phyloP scores from a whole-genome alignment of 352 stramenopile genomes.

The Stephanocyclus meneghinianus region DNA sequence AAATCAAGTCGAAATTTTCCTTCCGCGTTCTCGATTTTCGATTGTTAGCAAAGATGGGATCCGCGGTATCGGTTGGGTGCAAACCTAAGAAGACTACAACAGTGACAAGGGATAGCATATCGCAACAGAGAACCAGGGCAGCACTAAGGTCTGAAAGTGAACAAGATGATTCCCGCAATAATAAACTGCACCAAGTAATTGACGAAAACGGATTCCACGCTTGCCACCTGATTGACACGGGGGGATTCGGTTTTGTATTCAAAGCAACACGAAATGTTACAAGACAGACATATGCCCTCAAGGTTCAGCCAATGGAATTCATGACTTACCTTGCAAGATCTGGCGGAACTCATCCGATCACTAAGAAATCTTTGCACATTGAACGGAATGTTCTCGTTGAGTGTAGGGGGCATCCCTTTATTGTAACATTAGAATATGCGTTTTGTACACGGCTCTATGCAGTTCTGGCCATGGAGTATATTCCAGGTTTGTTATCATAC shows the following conservation, averaged over 20 bases:
- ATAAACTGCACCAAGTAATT: neutral
- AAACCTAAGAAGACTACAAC: neutral
- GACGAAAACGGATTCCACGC: slow-evolving; percentile 21
- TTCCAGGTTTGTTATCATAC: slow-evolving; percentile 5
- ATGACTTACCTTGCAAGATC: slow-evolving; percentile 11
- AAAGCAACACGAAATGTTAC: slow-evolving; percentile 22
- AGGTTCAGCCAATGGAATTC: slow-evolving; percentile 41
- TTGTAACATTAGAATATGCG: slow-evolving; percentile 33
- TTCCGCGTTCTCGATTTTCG: neutral
- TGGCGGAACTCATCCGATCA: slow-evolving; percentile 5
- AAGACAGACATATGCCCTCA: slow-evolving; percentile 17
- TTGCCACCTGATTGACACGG: slow-evolving; percentile 22
- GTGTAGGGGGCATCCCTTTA: slow-evolving; percentile 26
- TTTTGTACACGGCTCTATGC: slow-evolving; percentile 29
- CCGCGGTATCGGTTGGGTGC: neutral
- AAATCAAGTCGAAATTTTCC: neutral
- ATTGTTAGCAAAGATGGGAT: slow-evolving; percentile 3
- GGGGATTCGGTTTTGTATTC: slow-evolving; percentile 34
- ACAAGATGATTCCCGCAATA: neutral
- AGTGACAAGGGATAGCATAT: neutral
- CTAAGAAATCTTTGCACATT: slow-evolving; percentile 17
- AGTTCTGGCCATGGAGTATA: slow-evolving; percentile 36
- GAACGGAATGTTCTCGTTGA: slow-evolving; percentile 22
- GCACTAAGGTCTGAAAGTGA: neutral
- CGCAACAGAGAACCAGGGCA: neutral